Evolutionary conservation across 1,139 yeast genomes (phyloP), one percentile per base, ranked within the genome.

Genomic region (Pichia sp.): DNA sequence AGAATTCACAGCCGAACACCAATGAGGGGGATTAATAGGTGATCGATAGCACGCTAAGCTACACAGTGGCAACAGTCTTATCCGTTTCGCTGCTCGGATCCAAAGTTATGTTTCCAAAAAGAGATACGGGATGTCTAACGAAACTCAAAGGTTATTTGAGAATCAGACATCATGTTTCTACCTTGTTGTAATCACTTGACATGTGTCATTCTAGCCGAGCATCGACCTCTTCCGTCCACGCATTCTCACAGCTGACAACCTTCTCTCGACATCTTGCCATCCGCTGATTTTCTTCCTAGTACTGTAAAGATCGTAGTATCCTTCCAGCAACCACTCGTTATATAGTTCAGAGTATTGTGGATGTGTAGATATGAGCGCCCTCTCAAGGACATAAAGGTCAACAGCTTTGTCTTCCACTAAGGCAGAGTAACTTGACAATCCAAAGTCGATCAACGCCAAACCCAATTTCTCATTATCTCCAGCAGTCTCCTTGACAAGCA

Each of bases 181-280:
- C n/a, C n/a, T n/a, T n/a, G n/a, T n/a, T n/a, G n/a, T n/a, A n/a
- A n/a, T n/a, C n/a, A n/a, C n/a, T n/a, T n/a, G n/a, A n/a, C n/a
- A n/a, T n/a, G n/a, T n/a, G n/a, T n/a, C 9, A 21, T 8, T 9
- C 30, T 22, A 50, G 12, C 97, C 97, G 34, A 88, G 64, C 96
- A 88, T 85, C 46, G 94, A 82, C 59, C 98, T 72, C 69, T 91
- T 91, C 49, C 99, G 70, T 2, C 99, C 99, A 54, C 98, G 73
- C 62, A 82, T 60, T 49, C 97, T 67, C 1, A 91, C 98, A 35
- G 83, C 94, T 38, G 79, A 85, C 38, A 91, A 69, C 52, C 88
- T 70, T 39, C 66, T 66, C 39, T 74, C 49, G 1, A 81, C 73
- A 43, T 37, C 40, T 4, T 16, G 9, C 43, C 66, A 60, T 48